Base-by-base conservation (phyloP, 345 rosid species). In the Adansonia digitata region DNA sequence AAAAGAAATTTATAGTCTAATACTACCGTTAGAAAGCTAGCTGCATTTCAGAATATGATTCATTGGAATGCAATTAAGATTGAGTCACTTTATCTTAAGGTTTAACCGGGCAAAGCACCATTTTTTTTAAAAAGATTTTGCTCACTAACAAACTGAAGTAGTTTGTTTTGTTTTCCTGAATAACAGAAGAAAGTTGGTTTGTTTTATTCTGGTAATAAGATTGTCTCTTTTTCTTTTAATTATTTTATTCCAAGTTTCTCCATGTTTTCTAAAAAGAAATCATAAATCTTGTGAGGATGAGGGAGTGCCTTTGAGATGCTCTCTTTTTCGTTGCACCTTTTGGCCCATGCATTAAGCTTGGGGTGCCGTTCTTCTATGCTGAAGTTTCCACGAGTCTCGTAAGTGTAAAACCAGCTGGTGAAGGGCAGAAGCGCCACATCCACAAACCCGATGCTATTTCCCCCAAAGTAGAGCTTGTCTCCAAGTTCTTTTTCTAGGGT, bases 221-320 rank as follows among this genome's bases (percentile, higher is more conserved):
- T 24, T 51, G 9, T 51, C 24, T 53, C 0, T 52, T 7, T 20
- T 55, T 22, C 29, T 22, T 22, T 20, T 55, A 52, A 20, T 52
- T 3, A 53, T 8, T 53, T 53, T 1, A 20, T 24, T 51, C 56
- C 56, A 9, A 53, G 13, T 20, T 7, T 24, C 26, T 55, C 29
- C 60, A 22, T 22, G 15, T 20, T 7, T 14, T 8, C 4, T 14
- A 22, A 22, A 55, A 20, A 55, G 60, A 55, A 55, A 22, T 20
- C 60, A 55, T 55, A 55, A 55, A 55, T 55, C 60, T 55, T 55
- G 60, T 55, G 60, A 55, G 60, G 60, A 55, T 55, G 60, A 22
- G 60, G 29, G 4, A 55, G 13, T 22, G 59, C 59, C 8, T 20
- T 22, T 9, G 60, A 55, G 2, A 55, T 27, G 13, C 59, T 53